Base-by-base conservation (phyloP, 2,329 filamentous ascomycete species). In the Stromatinia cepivora region DNA sequence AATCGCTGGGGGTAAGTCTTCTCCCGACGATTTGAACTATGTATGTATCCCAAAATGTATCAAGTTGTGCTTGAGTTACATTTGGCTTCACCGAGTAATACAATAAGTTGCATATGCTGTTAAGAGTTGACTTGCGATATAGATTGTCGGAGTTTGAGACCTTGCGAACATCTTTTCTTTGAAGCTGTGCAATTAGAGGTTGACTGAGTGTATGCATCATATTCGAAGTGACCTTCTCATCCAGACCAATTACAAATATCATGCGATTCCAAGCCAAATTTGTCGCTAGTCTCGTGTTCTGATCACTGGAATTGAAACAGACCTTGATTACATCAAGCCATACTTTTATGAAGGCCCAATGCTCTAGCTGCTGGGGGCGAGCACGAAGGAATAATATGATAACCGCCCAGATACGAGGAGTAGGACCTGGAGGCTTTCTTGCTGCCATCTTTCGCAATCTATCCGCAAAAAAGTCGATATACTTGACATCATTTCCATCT, bases 371-470 rank as follows among this genome's bases (percentile, higher is more conserved):
- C 82, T 84, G 73, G 78, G 88, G 79, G 81, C 88, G 81, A 71
- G 80, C 83, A 66, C 91, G 88, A 61, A 97, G 82, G 68, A 97
- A 88, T 2, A 97, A 84, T 9, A 94, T 87, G 3, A 97, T 83
- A 48, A 93, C 87, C 70, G 91, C 91, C 94, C 94, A 98, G 31
- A 98, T 92, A 73, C 93, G 91, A 8, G 95, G 94, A 0, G 97
- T 93, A 0, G 84, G 79, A 13, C 86, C 87, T 31, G 87, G 85
- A 17, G 88, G 85, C 72, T 84, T 88, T 62, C 86, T 84, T 72
- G 88, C 86, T 36, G 90, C 84, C 88, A 95, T 92, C 15, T 84
- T 82, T 69, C 85, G 86, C 66, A 98, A 82, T 45, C 87, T 86
- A 28, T 86, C 83, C 53, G 87, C 86, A 73, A 94, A 89, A 75